Evolutionary conservation across 176 grass and related monocot species (phyloP), one percentile per base, ranked within the genome.

Genomic region (Oryza glaberrima): DNA sequence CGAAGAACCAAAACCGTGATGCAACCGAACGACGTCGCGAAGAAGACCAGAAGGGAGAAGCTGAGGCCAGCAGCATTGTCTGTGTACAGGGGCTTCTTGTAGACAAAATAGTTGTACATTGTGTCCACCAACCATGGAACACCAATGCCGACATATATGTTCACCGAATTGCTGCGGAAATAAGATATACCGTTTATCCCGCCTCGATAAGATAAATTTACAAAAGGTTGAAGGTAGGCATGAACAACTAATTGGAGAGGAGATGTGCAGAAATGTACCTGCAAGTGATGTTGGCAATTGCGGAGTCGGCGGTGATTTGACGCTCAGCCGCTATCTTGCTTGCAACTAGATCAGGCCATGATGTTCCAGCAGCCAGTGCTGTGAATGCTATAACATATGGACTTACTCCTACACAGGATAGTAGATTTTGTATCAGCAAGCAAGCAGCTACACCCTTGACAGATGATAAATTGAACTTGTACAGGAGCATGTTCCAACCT

Each of bases 291-390:
- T 98, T 98, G 47, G 95, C 93, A 49, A 98, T 98, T 47, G 95
- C 95, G 68, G 95, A 98, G 87, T 98, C 91, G 48, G 95, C 95
- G 1, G 93, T 98, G 38, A 93, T 36, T 88, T 98, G 95, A 81
- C 95, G 95, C 82, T 98, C 93, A 46, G 95, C 93, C 74, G 95
- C 95, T 79, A 98, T 98, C 85, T 98, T 98, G 81, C 95, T 98
- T 8, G 95, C 95, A 73, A 98, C 91, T 67, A 98, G 78, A 90
- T 98, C 95, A 3, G 93, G 93, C 95, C 95, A 98, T 32, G 95
- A 95, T 17, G 95, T 98, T 83, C 95, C 95, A 79, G 84, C 67
- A 0, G 93, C 95, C 66, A 98, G 89, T 74, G 93, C 95, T 54
- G 95, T 98, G 75, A 98, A 95, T 77, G 95, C 92, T 90, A 98